Percentiles rank a stretch among this genome's conserved stretches.
Conservation (phyloP, 2,329 filamentous ascomycete genomes). For the Sporothrix brasiliensis region DNA sequence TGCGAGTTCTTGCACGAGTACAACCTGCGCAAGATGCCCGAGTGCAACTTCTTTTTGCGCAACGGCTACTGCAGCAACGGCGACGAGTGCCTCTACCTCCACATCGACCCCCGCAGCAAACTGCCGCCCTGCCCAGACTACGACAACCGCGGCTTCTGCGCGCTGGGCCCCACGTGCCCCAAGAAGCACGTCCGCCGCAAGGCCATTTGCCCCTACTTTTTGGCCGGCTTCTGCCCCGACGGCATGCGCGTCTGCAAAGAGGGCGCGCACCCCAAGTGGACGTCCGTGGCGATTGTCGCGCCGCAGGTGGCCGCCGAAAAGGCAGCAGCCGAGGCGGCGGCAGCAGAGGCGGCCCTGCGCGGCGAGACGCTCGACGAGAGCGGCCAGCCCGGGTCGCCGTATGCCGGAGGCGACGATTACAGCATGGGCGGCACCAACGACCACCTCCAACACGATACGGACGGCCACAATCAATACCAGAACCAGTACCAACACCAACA, state of each 20-base stretch:
- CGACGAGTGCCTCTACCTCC: conserved; percentile 92
- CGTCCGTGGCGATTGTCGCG: conserved; percentile 57
- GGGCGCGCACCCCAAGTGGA: conserved; percentile 81
- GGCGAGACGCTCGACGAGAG: background rate
- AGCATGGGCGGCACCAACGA: conserved; percentile 21
- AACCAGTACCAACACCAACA: conserved; percentile 42
- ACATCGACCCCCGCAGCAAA: conserved; percentile 81
- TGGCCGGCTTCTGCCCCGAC: conserved; percentile 93
- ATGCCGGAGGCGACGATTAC: conserved; percentile 27
- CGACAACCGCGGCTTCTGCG: conserved; percentile 92
- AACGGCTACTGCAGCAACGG: conserved; percentile 96
- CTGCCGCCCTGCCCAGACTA: conserved; percentile 86
- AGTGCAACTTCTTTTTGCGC: conserved; percentile 93
- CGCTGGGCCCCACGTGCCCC: conserved; percentile 80
- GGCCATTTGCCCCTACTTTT: conserved; percentile 78
- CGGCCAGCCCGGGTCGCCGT: conserved; percentile 2
- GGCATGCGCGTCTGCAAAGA: conserved; percentile 68
- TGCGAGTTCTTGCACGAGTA: conserved; percentile 99
- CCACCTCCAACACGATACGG: conserved; percentile 4
- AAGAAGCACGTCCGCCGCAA: conserved; percentile 81
- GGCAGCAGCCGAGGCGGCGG: conserved; percentile 29
- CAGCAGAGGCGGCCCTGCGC: conserved; percentile 38
- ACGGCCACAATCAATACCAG: background rate
- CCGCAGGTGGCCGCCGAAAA: conserved; percentile 30
- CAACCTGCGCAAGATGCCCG: conserved; percentile 96